A percentile compares a stretch with the other conserved stretches of the same genome.
Evolutionary conservation across 495 filamentous ascomycete species (phyloP).

Genomic region (Lindgomyces ingoldianus): DNA sequence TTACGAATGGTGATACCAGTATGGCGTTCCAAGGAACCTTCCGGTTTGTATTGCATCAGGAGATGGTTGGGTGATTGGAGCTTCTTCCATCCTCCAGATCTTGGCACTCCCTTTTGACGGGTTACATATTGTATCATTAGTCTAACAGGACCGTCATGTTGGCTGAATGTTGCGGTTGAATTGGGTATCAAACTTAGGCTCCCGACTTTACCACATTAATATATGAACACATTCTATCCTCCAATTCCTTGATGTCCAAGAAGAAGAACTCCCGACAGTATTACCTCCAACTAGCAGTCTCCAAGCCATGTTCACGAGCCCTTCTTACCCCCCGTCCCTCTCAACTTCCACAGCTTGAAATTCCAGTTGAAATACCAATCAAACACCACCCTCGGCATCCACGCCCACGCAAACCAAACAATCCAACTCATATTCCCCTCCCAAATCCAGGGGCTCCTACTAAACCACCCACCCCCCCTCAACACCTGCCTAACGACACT

Average conservation of each 20-base stretch:
- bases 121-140: no score
- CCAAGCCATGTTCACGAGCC: neutral
- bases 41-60: no score
- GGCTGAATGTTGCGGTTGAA: no score
- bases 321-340: conserved; percentile 14
- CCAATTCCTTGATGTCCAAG: neutral
- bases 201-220: no score
- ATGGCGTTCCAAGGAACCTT: no score
- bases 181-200: no score
- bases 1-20: neutral
- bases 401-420: conserved; percentile 54
- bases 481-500: conserved; percentile 59
- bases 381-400: conserved; percentile 40
- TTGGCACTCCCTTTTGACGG: no score
- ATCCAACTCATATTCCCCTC: conserved; percentile 50
- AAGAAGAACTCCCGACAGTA: neutral
- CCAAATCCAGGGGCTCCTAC: conserved; percentile 55
- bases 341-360: conserved; percentile 31
- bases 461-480: conserved; percentile 48
- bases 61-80: no score
- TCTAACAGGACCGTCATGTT: no score
- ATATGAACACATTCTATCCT: no score
- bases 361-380: conserved; percentile 27
- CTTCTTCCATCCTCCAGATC: no score
- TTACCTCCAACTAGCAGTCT: neutral